A percentile compares a stretch with the other conserved stretches of the same genome.
phyloP scores from a whole-genome alignment of 495 filamentous ascomycete species.

The Penicillium pancosmium region DNA sequence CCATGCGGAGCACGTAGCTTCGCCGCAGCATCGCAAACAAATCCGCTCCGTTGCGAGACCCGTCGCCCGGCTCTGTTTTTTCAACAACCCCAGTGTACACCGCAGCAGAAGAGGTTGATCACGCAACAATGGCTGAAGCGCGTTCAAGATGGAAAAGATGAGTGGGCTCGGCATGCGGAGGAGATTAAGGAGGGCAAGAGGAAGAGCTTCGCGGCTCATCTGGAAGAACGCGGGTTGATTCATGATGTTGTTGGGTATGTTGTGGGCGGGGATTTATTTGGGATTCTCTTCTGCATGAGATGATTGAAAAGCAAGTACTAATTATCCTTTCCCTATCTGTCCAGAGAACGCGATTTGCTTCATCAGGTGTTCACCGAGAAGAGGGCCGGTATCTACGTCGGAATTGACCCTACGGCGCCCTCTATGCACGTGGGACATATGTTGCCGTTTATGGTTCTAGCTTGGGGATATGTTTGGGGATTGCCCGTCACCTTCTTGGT shows the following conservation, averaged over 20 bases:
- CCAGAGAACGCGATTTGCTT: conserved; percentile 64
- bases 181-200: conserved; percentile 62
- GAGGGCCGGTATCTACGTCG: conserved; percentile 79
- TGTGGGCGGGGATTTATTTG: background rate
- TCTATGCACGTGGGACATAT: conserved; percentile 94
- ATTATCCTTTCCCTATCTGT: conserved; percentile 17
- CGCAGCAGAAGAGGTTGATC: conserved; percentile 48
- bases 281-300: background rate
- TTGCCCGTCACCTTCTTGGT: conserved; percentile 72
- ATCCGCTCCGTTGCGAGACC: conserved; percentile 13
- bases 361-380: conserved; percentile 68
- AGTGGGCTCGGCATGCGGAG: conserved; percentile 59
- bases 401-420: conserved; percentile 88
- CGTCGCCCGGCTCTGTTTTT: conserved; percentile 21
- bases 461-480: conserved; percentile 90
- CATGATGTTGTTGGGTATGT: conserved; percentile 81
- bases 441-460: conserved; percentile 89
- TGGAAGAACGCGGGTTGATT: conserved; percentile 81
- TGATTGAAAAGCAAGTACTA: background rate
- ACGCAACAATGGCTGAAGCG: conserved; percentile 53
- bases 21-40: conserved; percentile 28
- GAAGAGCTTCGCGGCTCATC: conserved; percentile 64
- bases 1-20: conserved; percentile 32
- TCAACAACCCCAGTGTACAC: background rate
- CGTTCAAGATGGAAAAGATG: conserved; percentile 52